Base-by-base conservation (phyloP, 257 asterid genomes). In the Solanum verrucosum region DNA sequence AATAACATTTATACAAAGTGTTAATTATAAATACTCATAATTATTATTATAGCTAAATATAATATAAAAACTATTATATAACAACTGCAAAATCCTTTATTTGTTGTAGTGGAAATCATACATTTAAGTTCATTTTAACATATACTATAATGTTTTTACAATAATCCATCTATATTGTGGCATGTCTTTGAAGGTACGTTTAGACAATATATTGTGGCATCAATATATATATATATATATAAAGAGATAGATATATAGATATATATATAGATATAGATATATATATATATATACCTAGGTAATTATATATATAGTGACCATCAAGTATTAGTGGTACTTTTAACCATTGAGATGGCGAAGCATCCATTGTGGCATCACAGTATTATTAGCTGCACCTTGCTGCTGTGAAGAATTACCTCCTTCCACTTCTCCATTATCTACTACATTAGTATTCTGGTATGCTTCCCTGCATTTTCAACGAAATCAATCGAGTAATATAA, bases 321-420 rank as follows among this genome's bases (percentile, higher is more conserved):
- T 42, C n/a, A 31, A 46, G 6, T 60, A 29, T 12, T 79, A 29
- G 21, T 14, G 35, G 0, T 68, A 68, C 21, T 29, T 21, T 46
- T 65, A 65, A 37, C 59, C 81, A 86, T 87, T 60, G 11, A 89
- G 38, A n/a, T 90, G 90, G 63, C 68, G 27, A 42, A 87, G 89
- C 95, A 94, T 93, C 98, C 98, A 95, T 21, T 93, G 79, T 33
- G 95, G 98, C 91, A 94, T 90, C 56, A 40, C 89, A 75, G 91
- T 78, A 89, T 87, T 90, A 29, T 87, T 90, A 29, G 92, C 35
- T 68, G 74, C 75, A 68, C 90, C 93, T 82, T 84, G 90, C 67
- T 88, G 95, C 83, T 63, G 52, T 40, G 87, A 25, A 67, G 33
- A 21, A 34, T 13, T 21, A 60, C 87, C 88, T 67, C 87, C 93